Evolutionary conservation across 192 early-diverging fungal genomes (phyloP), one percentile per base, ranked within the genome.

Genomic region (Gorgonomyces haynaldii): DNA sequence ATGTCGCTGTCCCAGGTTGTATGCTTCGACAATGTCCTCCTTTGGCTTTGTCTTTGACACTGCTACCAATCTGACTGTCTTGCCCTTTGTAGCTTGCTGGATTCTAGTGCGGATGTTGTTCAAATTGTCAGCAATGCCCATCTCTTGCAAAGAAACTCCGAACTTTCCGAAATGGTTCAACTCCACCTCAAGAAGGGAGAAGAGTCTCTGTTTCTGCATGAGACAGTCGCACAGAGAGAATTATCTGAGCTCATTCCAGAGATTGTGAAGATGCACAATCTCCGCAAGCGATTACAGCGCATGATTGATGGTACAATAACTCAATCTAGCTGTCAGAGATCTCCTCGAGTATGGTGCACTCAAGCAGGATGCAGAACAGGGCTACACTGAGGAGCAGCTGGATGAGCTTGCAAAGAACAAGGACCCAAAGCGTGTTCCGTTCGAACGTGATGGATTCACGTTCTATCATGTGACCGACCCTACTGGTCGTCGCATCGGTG

Each of bases 1-100:
- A 50, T 98, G 89, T 16, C 84, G 72, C 30, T 98, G 95, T 0
- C 88, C 86, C n/a, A 54, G 40, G 25, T 81, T 70, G 55, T 96
- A 90, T 2, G 83, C 84, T 0, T 67, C 71, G 52, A 70, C 32
- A 25, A 98, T 72, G 63, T 89, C 91, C 3, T 74, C 74, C 12
- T 66, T 69, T 12, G 92, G 88, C 65, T 95, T 96, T 30, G 79
- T 81, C 61, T 98, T 98, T 65, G 83, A 88, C 26, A 98, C 89
- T 0, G 95, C 92, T 0, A 98, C 95, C 30, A 98, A 62, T 4
- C 19, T 46, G 32, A 46, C 17, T 6, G 17, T 29, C 17, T 29
- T 27, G 10, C 24, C 30, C n/a, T n/a, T 41, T 41, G 24, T 22
- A n/a, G 8, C 25, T 41, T 4, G 12, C 25, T 41, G 4, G 8